phyloP scores from a whole-genome alignment of 257 asterid species.

The Nicotiana noctiflora region DNA sequence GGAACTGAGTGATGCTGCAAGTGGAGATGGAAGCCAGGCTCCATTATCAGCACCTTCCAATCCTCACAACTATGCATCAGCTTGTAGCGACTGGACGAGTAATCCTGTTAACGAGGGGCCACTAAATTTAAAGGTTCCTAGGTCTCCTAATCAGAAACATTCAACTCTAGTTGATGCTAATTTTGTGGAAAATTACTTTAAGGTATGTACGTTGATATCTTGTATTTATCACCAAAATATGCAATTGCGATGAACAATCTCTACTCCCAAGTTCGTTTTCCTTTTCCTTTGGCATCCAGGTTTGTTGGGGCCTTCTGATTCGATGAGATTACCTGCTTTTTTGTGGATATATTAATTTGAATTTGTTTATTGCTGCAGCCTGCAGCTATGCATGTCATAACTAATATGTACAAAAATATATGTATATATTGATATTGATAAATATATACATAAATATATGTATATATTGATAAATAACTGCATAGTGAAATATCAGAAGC shows the following conservation, averaged over 20 bases:
- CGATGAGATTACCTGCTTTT: neutral
- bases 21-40: conserved; percentile 23
- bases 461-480: neutral
- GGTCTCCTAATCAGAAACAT: conserved; percentile 45
- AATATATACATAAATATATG: neutral
- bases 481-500: neutral
- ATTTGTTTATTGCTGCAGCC: neutral
- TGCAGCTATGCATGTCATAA: neutral
- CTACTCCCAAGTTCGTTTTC: neutral
- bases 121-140: conserved; percentile 36
- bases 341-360: neutral
- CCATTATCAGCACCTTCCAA: conserved; percentile 29
- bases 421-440: no score
- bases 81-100: conserved; percentile 24
- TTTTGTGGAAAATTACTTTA: conserved; percentile 91
- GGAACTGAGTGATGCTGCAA: conserved; percentile 31
- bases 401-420: neutral
- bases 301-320: neutral
- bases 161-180: conserved; percentile 80
- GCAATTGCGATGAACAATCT: neutral
- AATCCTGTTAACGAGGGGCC: conserved; percentile 21
- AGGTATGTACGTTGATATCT: conserved; percentile 34
- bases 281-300: neutral
- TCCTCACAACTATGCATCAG: conserved; percentile 27
- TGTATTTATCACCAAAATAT: neutral